Conservation (phyloP, 768 basidiomycete species). For the Collybia sp. region DNA sequence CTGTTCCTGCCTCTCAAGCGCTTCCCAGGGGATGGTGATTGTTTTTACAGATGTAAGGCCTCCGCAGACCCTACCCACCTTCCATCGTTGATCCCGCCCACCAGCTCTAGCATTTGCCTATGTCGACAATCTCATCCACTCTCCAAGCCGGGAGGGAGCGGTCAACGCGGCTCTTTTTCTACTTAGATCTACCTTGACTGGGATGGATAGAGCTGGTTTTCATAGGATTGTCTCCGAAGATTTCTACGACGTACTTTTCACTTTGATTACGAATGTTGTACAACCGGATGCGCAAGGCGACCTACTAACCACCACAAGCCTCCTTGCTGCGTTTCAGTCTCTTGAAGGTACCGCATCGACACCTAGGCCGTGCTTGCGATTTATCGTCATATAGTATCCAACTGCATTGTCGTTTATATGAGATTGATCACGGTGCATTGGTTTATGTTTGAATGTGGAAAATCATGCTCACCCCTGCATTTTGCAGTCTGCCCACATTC, state of each 20-base stretch:
- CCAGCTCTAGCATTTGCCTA: conserved; percentile 82
- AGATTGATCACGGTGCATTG: conserved; percentile 62
- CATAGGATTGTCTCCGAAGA: conserved; percentile 68
- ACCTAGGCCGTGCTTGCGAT: background rate
- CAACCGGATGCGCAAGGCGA: conserved; percentile 28
- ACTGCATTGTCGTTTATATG: conserved; percentile 75
- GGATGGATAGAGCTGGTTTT: conserved; percentile 58
- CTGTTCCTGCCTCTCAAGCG: background rate
- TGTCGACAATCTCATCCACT: conserved; percentile 61
- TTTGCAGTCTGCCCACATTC: conserved; percentile 66
- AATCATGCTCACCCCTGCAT: background rate
- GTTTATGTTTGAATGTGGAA: background rate
- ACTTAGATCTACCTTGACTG: conserved; percentile 41
- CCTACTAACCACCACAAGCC: conserved; percentile 25
- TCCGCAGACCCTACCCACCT: background rate
- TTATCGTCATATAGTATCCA: conserved; percentile 40
- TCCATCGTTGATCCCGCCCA: conserved; percentile 8
- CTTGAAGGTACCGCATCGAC: conserved; percentile 34
- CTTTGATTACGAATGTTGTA: conserved; percentile 43
- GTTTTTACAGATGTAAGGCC: conserved; percentile 82
- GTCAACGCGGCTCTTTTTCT: conserved; percentile 47
- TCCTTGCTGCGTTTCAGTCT: conserved; percentile 52
- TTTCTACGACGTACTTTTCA: conserved; percentile 61
- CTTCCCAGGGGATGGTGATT: conserved; percentile 77
- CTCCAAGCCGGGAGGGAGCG: conserved; percentile 37